Conservation (phyloP, 768 basidiomycete genomes). For the Dioszegia aurantiaca region DNA sequence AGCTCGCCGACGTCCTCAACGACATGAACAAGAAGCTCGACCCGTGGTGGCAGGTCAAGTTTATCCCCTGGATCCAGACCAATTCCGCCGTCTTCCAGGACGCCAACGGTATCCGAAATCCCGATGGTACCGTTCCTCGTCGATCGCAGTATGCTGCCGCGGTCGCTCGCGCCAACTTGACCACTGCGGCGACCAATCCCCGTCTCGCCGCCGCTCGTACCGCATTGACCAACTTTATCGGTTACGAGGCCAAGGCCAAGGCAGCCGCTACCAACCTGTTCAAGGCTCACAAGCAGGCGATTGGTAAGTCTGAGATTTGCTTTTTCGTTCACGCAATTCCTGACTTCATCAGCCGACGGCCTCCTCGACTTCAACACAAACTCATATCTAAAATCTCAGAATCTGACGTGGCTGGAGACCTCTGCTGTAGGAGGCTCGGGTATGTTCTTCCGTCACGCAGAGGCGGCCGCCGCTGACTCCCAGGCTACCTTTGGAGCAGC, state of each 20-base stretch:
- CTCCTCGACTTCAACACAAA: constrained; percentile 21
- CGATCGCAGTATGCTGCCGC: constrained; percentile 25
- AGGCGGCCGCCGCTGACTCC: background rate
- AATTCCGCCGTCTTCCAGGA: constrained; percentile 27
- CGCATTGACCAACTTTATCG: constrained; percentile 21
- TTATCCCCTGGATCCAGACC: constrained; percentile 31
- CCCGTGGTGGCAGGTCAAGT: constrained; percentile 28
- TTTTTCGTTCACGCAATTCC: too few relatives aligned
- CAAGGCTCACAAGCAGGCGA: constrained; percentile 35
- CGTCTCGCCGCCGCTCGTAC: constrained; percentile 20
- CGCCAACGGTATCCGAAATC: constrained; percentile 25
- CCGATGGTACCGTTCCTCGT: constrained; percentile 32
- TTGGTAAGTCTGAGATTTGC: constrained; percentile 15
- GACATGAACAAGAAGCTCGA: constrained; percentile 23
- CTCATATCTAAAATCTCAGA: constrained; percentile 16
- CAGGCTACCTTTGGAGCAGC: constrained; percentile 31
- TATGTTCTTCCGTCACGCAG: constrained; percentile 3
- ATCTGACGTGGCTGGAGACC: constrained; percentile 23
- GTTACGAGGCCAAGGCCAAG: constrained; percentile 13
- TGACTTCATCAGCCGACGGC: constrained; percentile 18
- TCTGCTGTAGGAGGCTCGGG: constrained; percentile 25
- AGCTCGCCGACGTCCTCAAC: constrained; percentile 27
- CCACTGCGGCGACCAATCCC: constrained; percentile 11
- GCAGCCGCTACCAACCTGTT: constrained; percentile 26
- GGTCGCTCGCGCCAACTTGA: constrained; percentile 12